A percentile compares a stretch with the other conserved stretches of the same genome.
Evolutionary conservation across 257 asterid genomes (phyloP).

Genomic region (Salvia miltiorrhiza): DNA sequence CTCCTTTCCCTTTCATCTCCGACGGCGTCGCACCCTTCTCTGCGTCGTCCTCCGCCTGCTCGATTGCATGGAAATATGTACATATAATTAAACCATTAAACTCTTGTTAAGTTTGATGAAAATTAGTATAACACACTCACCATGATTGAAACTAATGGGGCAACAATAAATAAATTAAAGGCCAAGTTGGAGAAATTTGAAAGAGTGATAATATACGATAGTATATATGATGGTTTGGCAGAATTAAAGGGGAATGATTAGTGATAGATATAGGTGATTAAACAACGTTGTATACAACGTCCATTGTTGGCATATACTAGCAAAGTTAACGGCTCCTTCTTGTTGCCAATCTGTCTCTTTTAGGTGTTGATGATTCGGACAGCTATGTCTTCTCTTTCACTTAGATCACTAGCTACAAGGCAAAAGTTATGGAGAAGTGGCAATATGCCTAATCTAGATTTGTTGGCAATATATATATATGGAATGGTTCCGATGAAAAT

Average conservation of each 20-base stretch:
- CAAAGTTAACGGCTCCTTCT: slow-evolving; percentile 29
- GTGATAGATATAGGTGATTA: slow-evolving; percentile 22
- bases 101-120: background rate
- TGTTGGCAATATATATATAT: too few relatives aligned
- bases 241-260: background rate
- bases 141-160: slow-evolving; percentile 19
- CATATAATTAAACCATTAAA: background rate
- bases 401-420: too few relatives aligned
- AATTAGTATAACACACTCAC: slow-evolving; percentile 18
- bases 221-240: background rate
- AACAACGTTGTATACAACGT: slow-evolving; percentile 38
- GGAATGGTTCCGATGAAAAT: too few relatives aligned
- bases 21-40: slow-evolving; percentile 21
- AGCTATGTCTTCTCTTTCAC: slow-evolving; percentile 21
- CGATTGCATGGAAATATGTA: slow-evolving; percentile 7
- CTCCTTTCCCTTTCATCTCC: slow-evolving; percentile 50
- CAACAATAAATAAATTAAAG: background rate
- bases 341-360: slow-evolving; percentile 21
- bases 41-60: slow-evolving; percentile 43
- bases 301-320: slow-evolving; percentile 22
- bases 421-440: too few relatives aligned
- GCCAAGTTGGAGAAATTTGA: background rate
- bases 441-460: too few relatives aligned
- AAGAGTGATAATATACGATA: too few relatives aligned
- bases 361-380: background rate